A percentile compares a stretch with the other conserved stretches of the same genome.
Evolutionary conservation across 2,329 filamentous ascomycete species (phyloP).

Genomic region (Pseudonectria buxi): DNA sequence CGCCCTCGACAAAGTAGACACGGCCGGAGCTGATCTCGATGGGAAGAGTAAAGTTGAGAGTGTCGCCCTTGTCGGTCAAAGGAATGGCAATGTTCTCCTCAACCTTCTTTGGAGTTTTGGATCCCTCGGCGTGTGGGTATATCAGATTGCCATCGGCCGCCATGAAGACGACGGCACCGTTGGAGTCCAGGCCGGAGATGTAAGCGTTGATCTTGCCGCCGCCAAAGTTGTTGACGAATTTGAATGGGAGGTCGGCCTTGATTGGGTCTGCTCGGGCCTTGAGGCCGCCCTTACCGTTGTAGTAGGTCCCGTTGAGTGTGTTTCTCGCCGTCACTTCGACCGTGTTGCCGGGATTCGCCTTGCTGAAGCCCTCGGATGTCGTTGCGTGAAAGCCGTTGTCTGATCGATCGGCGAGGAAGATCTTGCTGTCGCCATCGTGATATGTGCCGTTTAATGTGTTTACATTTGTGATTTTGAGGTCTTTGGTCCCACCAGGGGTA

Average conservation of each 20-base stretch:
- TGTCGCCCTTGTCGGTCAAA: constrained; percentile 31
- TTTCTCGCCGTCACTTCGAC: constrained; percentile 32
- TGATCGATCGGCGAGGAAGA: no score
- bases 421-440: no score
- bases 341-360: constrained; percentile 26
- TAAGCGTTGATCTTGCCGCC: constrained; percentile 36
- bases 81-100: constrained; percentile 36
- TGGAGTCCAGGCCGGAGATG: constrained; percentile 36
- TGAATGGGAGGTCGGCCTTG: constrained; percentile 17
- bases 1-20: constrained; percentile 39
- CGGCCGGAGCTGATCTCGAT: constrained; percentile 35
- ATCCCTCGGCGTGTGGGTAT: constrained; percentile 35
- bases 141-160: constrained; percentile 32
- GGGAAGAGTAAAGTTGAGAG: constrained; percentile 33
- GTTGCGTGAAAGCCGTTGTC: constrained; percentile 6
- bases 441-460: no score
- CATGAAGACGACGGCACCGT: constrained; percentile 36
- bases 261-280: constrained; percentile 2
- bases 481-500: no score
- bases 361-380: constrained; percentile 22
- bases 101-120: constrained; percentile 30
- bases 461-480: no score
- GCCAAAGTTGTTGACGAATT: constrained; percentile 38
- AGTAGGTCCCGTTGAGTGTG: constrained; percentile 33
- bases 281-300: constrained; percentile 6